Evolutionary conservation across 116 monocot species (phyloP).

Genomic region (Dioscorea cayenensis): DNA sequence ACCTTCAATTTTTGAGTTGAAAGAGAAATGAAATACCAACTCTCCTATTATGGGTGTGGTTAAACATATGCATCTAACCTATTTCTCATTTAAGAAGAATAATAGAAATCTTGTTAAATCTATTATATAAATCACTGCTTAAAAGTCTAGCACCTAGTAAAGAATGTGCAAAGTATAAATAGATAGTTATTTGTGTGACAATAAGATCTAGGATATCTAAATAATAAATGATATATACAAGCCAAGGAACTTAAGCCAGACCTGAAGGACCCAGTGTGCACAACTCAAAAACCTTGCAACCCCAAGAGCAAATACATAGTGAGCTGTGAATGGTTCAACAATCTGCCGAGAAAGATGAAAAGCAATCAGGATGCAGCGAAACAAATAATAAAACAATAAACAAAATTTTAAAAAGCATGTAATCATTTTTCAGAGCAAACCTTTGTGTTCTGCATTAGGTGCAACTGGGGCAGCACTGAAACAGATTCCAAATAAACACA

Average conservation of each 20-base stretch:
- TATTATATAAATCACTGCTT: no score
- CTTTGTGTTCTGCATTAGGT: slow-evolving; percentile 85
- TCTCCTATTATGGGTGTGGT: no score
- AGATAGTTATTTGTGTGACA: background rate
- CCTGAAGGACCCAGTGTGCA: slow-evolving; percentile 86
- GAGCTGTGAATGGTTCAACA: slow-evolving; percentile 81
- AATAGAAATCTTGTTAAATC: no score
- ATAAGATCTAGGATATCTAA: background rate
- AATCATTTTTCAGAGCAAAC: slow-evolving; percentile 6
- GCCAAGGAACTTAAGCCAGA: slow-evolving; percentile 7
- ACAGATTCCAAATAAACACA: slow-evolving; percentile 83
- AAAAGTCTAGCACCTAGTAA: no score
- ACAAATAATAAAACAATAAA: background rate
- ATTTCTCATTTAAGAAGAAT: no score
- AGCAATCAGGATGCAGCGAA: background rate
- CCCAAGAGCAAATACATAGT: slow-evolving; percentile 81
- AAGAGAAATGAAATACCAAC: no score
- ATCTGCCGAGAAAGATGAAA: slow-evolving; percentile 27
- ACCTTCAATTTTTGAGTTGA: no score
- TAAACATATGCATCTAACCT: no score
- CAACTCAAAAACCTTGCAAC: slow-evolving; percentile 72
- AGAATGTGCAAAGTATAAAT: background rate
- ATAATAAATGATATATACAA: background rate
- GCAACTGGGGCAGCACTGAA: slow-evolving; percentile 78
- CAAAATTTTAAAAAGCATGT: background rate